Base-by-base conservation (phyloP, 176 grass and related monocot genomes). In the Paspalum vaginatum region DNA sequence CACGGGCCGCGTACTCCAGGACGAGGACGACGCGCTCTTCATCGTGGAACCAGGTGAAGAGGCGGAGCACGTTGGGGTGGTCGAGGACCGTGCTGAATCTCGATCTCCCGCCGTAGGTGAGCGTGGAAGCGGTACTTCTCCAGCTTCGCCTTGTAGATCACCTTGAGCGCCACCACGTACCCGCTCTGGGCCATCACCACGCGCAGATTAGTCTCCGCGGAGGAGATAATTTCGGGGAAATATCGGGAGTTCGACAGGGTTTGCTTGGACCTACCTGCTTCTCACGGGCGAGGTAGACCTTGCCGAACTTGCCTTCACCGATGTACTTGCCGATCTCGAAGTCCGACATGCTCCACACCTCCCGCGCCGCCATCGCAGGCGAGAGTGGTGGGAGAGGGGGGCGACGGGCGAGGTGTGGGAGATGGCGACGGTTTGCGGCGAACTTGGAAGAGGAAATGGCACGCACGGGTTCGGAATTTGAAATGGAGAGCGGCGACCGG, bases 41-140 rank as follows among this genome's bases (percentile, higher is more conserved):
- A 64, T 98, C 90, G 59, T 95, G 88, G 80, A 98, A 98, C 96
- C 96, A 95, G 9, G 96, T 81, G 50, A 91, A 98, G 89, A 98
- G 92, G 61, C 90, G 86, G 80, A 98, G 87, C 79, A 98, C 90
- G 81, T 95, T 98, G 37, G 95, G 92, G 90, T 98, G 90, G 74
- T 95, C 72, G 73, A 98, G 86, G 12, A n/a, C 83, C 61, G 77
- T 79, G 72, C 86, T 98, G 92, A 70, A 98, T 98, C 90, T 89
- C 90, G 54, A 98, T 94, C 89, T 94, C 95, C 54, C 90, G 81
- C 75, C 66, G 77, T 61, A 98, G 76, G 70, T 94, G 89, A 62
- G 72, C 70, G 82, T 94, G 84, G 81, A 88, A 92, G 40, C 55
- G 83, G 90, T 92, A 98, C 90, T 98, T 98, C 6, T 89, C 87